phyloP scores from a whole-genome alignment of 108 stramenopile genomes.

The Bacterosira constricta region DNA sequence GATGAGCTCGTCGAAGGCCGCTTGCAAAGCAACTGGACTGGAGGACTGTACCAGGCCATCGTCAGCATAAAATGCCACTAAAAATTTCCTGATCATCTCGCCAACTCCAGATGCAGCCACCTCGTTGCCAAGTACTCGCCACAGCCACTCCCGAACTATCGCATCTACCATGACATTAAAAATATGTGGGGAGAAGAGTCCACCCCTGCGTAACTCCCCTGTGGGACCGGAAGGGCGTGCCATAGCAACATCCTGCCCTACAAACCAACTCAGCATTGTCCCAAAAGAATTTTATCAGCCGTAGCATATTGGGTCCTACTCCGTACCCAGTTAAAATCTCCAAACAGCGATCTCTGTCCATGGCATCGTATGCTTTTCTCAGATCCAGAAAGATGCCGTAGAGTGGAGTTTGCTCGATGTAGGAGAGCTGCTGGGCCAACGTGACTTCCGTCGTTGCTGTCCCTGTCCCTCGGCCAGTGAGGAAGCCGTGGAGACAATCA shows the following conservation, averaged over 20 bases:
- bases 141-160: neutral
- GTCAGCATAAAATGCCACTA: slow-evolving; percentile 13
- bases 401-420: too few species aligned
- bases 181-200: slow-evolving; percentile 8
- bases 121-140: neutral
- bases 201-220: slow-evolving; percentile 27
- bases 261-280: neutral
- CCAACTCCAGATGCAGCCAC: neutral
- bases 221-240: neutral
- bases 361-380: slow-evolving; percentile 8
- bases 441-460: slow-evolving; percentile 22
- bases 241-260: neutral
- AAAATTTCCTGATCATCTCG: neutral
- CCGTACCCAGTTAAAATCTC: neutral
- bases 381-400: neutral
- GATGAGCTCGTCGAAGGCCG: neutral
- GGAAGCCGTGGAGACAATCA: slow-evolving; percentile 6
- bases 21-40: neutral
- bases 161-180: slow-evolving; percentile 31
- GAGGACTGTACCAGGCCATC: neutral
- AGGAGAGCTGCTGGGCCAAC: too few species aligned
- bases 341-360: slow-evolving; percentile 6
- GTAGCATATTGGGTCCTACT: neutral
- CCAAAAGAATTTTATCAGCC: slow-evolving; percentile 3
- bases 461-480: slow-evolving; percentile 2